Base-by-base conservation (phyloP, 208 protist genomes). In the Leishmania major region DNA sequence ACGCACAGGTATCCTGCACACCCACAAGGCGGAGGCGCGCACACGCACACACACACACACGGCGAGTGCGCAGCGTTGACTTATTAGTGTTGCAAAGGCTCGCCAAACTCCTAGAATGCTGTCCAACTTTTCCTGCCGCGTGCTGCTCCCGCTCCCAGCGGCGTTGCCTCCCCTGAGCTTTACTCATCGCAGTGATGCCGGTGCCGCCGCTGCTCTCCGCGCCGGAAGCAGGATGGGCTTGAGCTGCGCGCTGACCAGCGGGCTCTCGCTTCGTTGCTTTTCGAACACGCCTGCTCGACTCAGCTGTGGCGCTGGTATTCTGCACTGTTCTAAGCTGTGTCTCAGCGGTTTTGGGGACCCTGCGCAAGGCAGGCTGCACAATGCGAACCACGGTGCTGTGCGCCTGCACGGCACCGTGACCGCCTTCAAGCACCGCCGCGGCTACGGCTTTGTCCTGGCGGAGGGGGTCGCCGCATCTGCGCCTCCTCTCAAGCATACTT, bases 381-480 rank as follows among this genome's bases (percentile, higher is more conserved):
- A 10, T 62, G 51, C 73, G 31, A 43, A 25, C 35, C 73, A 47
- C 53, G 5, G 15, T 43, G 37, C 66, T 35, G 71, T 45, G 47
- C 90, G 91, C 53, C 79, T 94, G 75, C 89, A 94, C 77, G 93
- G 93, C 62, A 97, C 91, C 19, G 90, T 97, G 15, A 89, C 88
- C 0, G 92, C 84, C 28, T 97, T 95, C 78, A 97, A 93, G 86
- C 92, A 97, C 80, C 91, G 93, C n/a, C 89, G 92, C 28, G 93
- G 93, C 62, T 97, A 95, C 78, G 93, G 93, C n/a, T 97, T 97
- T 84, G 70, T 97, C 1, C 69, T 92, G 10, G 91, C 89, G 13
- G 82, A 94, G 59, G 91, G 90, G 53, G 35, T 90, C 28, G 79
- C 84, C 43, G 37, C 43, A 11, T 8, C 75, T 28, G 51, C 72